phyloP scores from a whole-genome alignment of 352 stramenopile species.

The Globisporangium nagaii region DNA sequence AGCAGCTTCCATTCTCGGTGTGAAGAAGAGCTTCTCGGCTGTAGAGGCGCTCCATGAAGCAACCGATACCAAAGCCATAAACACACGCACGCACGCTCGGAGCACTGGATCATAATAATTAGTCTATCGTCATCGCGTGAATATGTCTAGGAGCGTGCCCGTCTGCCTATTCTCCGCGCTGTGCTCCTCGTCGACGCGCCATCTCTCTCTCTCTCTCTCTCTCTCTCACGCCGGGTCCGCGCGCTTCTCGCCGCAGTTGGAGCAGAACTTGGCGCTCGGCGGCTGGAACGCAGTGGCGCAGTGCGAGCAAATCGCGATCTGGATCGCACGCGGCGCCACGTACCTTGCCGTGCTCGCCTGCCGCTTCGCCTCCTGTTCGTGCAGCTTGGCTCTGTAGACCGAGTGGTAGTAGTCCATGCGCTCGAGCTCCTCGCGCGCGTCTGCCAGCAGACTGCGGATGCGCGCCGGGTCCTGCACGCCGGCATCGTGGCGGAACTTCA shows the following conservation, averaged over 20 bases:
- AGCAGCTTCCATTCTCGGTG: too few relatives aligned
- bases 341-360: neutral
- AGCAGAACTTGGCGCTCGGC: slow-evolving; percentile 63
- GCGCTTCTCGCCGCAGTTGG: slow-evolving; percentile 62
- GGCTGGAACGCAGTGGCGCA: slow-evolving; percentile 43
- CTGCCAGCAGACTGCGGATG: slow-evolving; percentile 46
- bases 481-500: slow-evolving; percentile 72
- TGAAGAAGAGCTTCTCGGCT: too few relatives aligned
- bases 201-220: neutral
- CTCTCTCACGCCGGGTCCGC: neutral
- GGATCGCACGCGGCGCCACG: neutral
- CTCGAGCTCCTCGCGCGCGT: slow-evolving; percentile 70
- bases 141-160: too few relatives aligned
- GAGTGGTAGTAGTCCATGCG: slow-evolving; percentile 87
- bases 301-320: slow-evolving; percentile 22
- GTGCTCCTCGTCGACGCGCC: neutral
- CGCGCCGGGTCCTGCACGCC: slow-evolving; percentile 42
- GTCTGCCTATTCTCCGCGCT: too few relatives aligned
- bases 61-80: neutral
- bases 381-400: slow-evolving; percentile 65
- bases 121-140: too few relatives aligned
- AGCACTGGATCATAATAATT: neutral
- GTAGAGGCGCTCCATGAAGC: too few relatives aligned
- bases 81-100: neutral
- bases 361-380: slow-evolving; percentile 11